Conservation (phyloP, 2,329 filamentous ascomycete species). For the Arthrinium puccinioides region DNA sequence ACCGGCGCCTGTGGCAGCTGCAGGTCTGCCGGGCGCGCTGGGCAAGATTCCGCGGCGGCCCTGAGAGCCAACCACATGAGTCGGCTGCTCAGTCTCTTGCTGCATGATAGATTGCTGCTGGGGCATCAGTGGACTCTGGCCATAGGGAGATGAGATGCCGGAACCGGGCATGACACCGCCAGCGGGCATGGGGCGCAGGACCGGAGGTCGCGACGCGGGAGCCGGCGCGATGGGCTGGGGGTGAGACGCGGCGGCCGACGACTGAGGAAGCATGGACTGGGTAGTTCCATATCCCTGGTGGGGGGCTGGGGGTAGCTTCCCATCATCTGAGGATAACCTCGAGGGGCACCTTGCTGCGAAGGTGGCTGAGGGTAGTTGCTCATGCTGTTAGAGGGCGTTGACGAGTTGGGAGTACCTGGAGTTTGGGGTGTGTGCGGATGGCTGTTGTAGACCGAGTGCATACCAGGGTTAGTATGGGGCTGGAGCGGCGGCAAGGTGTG, state of each 20-base stretch:
- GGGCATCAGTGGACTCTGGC: slow-evolving; percentile 47
- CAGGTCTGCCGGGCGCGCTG: slow-evolving; percentile 78
- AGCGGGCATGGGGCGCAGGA: slow-evolving; percentile 64
- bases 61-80: slow-evolving; percentile 92
- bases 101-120: slow-evolving; percentile 44
- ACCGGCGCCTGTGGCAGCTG: slow-evolving; percentile 64
- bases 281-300: slow-evolving; percentile 50
- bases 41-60: slow-evolving; percentile 86
- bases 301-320: slow-evolving; percentile 43
- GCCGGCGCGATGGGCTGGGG: slow-evolving; percentile 72
- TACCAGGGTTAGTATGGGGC: slow-evolving; percentile 33
- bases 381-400: slow-evolving; percentile 46
- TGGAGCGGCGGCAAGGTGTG: slow-evolving; percentile 50
- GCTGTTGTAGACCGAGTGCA: slow-evolving; percentile 49
- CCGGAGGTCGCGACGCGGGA: slow-evolving; percentile 52
- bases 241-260: slow-evolving; percentile 60
- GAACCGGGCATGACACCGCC: slow-evolving; percentile 55
- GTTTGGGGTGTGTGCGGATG: slow-evolving; percentile 57
- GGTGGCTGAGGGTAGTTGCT: slow-evolving; percentile 41
- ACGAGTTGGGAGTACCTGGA: slow-evolving; percentile 55
- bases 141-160: slow-evolving; percentile 53
- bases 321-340: slow-evolving; percentile 48
- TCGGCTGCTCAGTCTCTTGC: slow-evolving; percentile 57
- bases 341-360: slow-evolving; percentile 36
- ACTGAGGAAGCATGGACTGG: slow-evolving; percentile 57